These are phyloP conservation scores for Yamadazyma atlantica DNA, from an alignment of 1,139 yeast species.

Conservation along the genomic window DNA sequence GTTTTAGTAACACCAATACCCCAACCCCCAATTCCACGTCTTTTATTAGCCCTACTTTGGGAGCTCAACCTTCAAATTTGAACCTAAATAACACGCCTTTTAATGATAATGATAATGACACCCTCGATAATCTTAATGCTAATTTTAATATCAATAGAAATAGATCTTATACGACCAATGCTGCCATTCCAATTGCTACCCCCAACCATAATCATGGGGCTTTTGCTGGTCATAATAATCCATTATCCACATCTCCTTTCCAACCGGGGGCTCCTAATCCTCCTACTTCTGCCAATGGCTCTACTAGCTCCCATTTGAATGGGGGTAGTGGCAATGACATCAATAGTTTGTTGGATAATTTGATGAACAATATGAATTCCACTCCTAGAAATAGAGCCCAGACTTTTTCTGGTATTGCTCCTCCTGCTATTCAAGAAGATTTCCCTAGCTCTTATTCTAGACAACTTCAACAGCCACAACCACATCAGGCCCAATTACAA, in stretches of 20 bases:
- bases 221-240: neutral
- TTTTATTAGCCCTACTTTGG: conserved; percentile 33
- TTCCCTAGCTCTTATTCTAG: conserved; percentile 3
- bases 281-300: neutral
- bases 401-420: conserved; percentile 41
- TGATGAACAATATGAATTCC: conserved; percentile 23
- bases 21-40: conserved; percentile 13
- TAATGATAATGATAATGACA: conserved; percentile 5
- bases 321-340: conserved; percentile 22
- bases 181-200: conserved; percentile 23
- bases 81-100: conserved; percentile 7
- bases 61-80: conserved; percentile 24
- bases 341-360: conserved; percentile 32
- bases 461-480: conserved; percentile 5
- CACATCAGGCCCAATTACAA: conserved; percentile 11
- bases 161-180: conserved; percentile 53
- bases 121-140: conserved; percentile 5
- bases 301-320: neutral
- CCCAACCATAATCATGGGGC: conserved; percentile 4
- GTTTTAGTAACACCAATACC: conserved; percentile 1
- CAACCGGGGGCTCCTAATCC: conserved; percentile 14
- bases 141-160: conserved; percentile 24
- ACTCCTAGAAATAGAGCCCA: conserved; percentile 39
- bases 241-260: conserved; percentile 16
- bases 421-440: conserved; percentile 22